Evolutionary conservation across 2,329 filamentous ascomycete species (phyloP), one percentile per base, ranked within the genome.

Genomic region (Exophiala alcalophila): DNA sequence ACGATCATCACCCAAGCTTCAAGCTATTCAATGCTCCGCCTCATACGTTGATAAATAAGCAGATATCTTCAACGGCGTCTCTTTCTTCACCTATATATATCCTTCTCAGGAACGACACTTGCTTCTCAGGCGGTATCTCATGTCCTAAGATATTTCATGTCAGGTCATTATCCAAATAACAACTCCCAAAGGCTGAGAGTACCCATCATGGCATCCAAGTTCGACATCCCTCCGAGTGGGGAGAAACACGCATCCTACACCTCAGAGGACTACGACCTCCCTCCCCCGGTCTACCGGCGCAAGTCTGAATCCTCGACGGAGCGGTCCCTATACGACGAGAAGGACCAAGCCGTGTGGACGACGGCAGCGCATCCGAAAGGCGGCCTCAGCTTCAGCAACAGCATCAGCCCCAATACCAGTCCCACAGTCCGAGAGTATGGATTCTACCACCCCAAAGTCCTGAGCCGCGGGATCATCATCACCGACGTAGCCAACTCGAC

Each of bases 231-330:
- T 10, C 9, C n/a, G 8, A 11, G 9, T 9, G 20, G 26, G 9
- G n/a, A 24, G 10, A 26, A 40, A 19, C 18, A 31, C 18, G 37
- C 24, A n/a, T 40, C 37, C 8, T 26, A 40, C 16, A 28, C 11
- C 12, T 40, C 37, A 12, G 27, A 40, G 7, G 37, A 6, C 37
- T 12, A 23, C 4, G 37, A 32, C n/a, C 9, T 24, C 8, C 27
- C 27, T 4, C 37, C 37, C 15, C 37, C 37, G 9, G 18, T 28
- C n/a, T 40, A 40, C 19, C 27, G 37, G 11, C 18, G 37, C 20
- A 19, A 32, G 20, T 42, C 39, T 14, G 39, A 42, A 18, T 42
- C 39, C 9, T 42, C 39, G 12, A 35, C 39, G 4, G 39, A 42
- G 25, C 21, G 39, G 8, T 42, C 39, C 3, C 19, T 42, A 14